These are phyloP conservation scores for Entelexis sorbosivorans DNA, from an alignment of 1,139 yeast genomes.

Conservation along the genomic window DNA sequence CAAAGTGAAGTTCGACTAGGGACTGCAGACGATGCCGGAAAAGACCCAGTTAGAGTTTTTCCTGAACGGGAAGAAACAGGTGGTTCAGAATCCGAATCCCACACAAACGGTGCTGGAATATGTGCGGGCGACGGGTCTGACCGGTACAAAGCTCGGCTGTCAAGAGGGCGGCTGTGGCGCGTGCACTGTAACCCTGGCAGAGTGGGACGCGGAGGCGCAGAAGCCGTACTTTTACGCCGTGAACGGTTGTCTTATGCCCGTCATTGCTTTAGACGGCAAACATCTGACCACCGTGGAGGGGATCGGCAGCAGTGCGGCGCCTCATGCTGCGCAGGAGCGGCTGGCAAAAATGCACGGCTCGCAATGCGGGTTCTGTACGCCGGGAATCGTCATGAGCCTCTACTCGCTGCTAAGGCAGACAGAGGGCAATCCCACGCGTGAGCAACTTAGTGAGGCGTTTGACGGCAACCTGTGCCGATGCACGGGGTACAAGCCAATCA, in stretches of 20 bases:
- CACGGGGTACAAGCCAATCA: constrained; percentile 40
- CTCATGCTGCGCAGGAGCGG: constrained; percentile 40
- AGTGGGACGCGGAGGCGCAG: constrained; percentile 27
- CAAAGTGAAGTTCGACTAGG: no score
- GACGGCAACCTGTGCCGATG: constrained; percentile 41
- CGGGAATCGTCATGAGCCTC: constrained; percentile 41
- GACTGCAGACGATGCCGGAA: not conserved
- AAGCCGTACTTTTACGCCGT: constrained; percentile 32
- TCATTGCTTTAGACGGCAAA: constrained; percentile 37
- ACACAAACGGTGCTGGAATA: constrained; percentile 36
- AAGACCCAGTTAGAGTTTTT: constrained; percentile 26
- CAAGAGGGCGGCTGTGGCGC: constrained; percentile 43
- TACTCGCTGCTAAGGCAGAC: constrained; percentile 35
- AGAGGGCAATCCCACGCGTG: constrained; percentile 33
- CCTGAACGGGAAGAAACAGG: constrained; percentile 33
- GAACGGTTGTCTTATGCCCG: constrained; percentile 39
- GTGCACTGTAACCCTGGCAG: constrained; percentile 36
- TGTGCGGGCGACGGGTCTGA: constrained; percentile 32
- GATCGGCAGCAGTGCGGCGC: constrained; percentile 32
- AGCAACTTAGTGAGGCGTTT: constrained; percentile 35
- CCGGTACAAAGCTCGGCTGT: constrained; percentile 40
- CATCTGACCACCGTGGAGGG: constrained; percentile 40
- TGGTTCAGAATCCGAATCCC: constrained; percentile 34
- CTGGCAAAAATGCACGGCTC: constrained; percentile 41
- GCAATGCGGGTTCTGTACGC: constrained; percentile 42